Evolutionary conservation across 2,329 filamentous ascomycete genomes (phyloP).

Genomic region (Thielaviopsis musarum): DNA sequence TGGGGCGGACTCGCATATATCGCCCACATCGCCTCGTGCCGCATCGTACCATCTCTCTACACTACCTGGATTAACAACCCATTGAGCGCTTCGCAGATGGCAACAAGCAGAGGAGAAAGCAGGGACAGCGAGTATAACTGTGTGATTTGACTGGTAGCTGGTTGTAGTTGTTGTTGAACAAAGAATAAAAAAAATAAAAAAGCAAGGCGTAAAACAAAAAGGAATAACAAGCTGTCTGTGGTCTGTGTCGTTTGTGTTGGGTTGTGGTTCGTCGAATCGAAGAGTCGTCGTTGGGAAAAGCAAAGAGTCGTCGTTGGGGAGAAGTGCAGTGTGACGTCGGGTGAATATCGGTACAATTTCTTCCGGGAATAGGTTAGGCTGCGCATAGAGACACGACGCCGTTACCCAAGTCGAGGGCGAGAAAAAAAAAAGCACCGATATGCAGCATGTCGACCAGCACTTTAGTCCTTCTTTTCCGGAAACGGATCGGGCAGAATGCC

Average conservation of each 20-base stretch:
- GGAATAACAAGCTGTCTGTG: not conserved
- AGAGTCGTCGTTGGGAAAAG: not conserved
- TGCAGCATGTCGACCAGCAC: conserved; percentile 18
- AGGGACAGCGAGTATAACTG: not conserved
- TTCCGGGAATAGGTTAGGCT: not conserved
- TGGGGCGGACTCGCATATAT: conserved; percentile 9
- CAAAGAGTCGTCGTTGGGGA: not conserved
- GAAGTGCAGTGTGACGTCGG: not conserved
- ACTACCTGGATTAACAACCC: not conserved
- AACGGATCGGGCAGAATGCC: conserved; percentile 73
- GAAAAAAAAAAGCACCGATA: conserved; percentile 17
- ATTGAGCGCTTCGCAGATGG: not conserved
- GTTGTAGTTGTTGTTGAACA: not conserved
- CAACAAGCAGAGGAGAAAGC: not conserved
- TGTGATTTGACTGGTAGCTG: conserved; percentile 6
- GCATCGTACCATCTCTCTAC: not conserved
- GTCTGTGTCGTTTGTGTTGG: not conserved
- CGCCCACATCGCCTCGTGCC: not conserved
- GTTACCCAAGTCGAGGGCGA: conserved; percentile 6
- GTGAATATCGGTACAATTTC: not conserved
- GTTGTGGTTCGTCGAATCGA: not conserved
- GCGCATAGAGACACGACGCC: not conserved
- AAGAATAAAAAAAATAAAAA: conserved; percentile 1
- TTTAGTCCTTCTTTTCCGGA: conserved; percentile 37
- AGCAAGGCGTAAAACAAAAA: not conserved